Evolutionary conservation across 176 grass and related monocot species (phyloP), one percentile per base, ranked within the genome.

Genomic region (Carex parvula): DNA sequence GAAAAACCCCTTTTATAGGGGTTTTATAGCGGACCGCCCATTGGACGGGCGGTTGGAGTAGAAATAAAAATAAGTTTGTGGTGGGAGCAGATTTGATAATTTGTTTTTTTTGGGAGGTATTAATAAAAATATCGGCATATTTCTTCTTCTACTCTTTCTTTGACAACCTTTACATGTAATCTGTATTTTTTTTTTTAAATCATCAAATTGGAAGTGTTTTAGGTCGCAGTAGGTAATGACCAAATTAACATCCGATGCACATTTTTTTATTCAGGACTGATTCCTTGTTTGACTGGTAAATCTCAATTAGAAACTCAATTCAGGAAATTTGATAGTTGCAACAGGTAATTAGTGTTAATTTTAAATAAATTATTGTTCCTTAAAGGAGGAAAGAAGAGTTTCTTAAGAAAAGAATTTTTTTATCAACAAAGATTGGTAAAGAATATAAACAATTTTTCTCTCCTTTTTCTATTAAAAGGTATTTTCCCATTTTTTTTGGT

Each of bases 191-290:
- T 39, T 6, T 39, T 35, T 35, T 35, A 2, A 24, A 52, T 73
- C 70, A 73, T 5, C 39, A 73, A 70, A 70, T 10, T n/a, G 66
- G 65, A 69, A 72, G 18, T 69, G 33, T 69, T 69, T 17, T 69
- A 12, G 3, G 22, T 59, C 17, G 61, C 11, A 64, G 22, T 24
- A 64, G 24, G 46, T 50, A 50, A 50, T 3, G 14, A 29, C 22
- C 3, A 64, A 64, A 10, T 64, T 29, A 52, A 50, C 70, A 42
- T 17, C n/a, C 20, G 42, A 26, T 73, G 70, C 42, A 6, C n/a
- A 46, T 21, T 44, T 42, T 20, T 71, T 71, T 50, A 46, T 20
- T 46, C 3, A 71, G 37, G 17, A 71, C 6, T 1, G n/a, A 9
- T 71, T 46, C 68, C 37, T 46, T 71, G 37, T 71, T 16, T n/a